Conservation (phyloP, 2,329 filamentous ascomycete genomes). For the Exophiala sp. region DNA sequence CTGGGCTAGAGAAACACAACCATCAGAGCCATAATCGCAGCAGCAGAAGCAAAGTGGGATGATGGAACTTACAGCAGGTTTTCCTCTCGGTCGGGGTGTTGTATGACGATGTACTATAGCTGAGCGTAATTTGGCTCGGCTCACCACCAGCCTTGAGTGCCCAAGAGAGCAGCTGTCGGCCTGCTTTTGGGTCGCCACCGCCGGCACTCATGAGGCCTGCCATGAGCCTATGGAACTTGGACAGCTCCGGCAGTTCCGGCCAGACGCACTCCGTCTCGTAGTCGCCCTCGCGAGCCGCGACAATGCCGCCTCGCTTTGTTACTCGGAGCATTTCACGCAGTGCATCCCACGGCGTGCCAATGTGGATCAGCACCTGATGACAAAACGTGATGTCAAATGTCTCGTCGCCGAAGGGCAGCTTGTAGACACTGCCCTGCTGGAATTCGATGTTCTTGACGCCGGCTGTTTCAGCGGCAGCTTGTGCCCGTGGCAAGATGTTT, state of each 20-base stretch:
- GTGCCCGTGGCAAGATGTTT: slow-evolving; percentile 35
- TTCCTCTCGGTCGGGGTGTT: slow-evolving; percentile 29
- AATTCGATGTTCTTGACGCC: slow-evolving; percentile 35
- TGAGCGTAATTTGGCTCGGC: slow-evolving; percentile 31
- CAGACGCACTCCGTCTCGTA: slow-evolving; percentile 35
- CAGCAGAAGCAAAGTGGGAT: slow-evolving; percentile 29
- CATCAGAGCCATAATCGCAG: slow-evolving; percentile 4
- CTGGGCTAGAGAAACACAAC: slow-evolving; percentile 8
- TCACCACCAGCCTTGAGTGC: slow-evolving; percentile 34
- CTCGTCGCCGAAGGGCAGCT: slow-evolving; percentile 40
- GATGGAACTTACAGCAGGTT: slow-evolving; percentile 31
- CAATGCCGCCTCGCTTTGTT: slow-evolving; percentile 42
- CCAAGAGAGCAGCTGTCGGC: slow-evolving; percentile 33
- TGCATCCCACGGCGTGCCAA: slow-evolving; percentile 30
- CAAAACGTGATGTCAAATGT: slow-evolving; percentile 45
- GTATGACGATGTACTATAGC: slow-evolving; percentile 33
- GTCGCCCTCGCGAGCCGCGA: slow-evolving; percentile 35
- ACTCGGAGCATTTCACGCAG: slow-evolving; percentile 33
- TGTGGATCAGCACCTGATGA: slow-evolving; percentile 45
- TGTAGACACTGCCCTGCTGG: slow-evolving; percentile 34
- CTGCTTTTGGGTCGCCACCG: slow-evolving; percentile 24
- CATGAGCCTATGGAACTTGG: slow-evolving; percentile 31
- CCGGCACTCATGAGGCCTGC: slow-evolving; percentile 25
- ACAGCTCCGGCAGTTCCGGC: slow-evolving; percentile 30
- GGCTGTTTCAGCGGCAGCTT: slow-evolving; percentile 26